Evolutionary conservation across 169 alveolate species (phyloP).

Genomic region (Plasmodium inui): DNA sequence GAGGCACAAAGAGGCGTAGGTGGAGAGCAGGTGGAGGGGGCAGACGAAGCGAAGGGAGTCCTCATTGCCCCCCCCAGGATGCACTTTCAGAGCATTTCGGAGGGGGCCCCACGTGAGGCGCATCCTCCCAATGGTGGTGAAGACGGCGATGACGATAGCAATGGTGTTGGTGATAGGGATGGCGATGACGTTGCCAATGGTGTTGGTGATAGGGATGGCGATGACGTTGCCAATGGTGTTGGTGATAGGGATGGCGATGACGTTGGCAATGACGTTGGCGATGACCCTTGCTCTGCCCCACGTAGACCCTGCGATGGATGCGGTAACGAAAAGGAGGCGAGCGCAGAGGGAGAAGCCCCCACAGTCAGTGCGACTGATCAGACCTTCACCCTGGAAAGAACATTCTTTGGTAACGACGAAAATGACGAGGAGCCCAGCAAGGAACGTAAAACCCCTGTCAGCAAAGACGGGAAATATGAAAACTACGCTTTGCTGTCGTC

Average conservation of each 20-base stretch:
- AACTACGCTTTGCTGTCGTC: neutral
- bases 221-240: neutral
- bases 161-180: neutral
- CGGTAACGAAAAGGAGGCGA: neutral
- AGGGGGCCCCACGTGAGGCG: neutral
- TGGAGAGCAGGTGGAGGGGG: neutral
- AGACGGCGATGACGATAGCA: neutral
- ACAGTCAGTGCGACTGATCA: neutral
- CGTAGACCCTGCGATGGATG: neutral
- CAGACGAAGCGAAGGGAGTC: neutral
- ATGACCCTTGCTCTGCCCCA: neutral
- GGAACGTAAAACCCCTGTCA: neutral
- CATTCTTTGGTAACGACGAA: conserved; percentile 27
- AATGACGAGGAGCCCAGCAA: neutral
- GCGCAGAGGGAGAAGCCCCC: neutral
- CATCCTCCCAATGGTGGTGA: neutral
- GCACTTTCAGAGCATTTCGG: conserved; percentile 43
- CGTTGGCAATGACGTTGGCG: neutral
- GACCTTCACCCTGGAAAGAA: conserved; percentile 33
- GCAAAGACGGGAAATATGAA: neutral
- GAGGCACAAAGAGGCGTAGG: neutral
- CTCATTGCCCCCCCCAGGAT: conserved; percentile 18
- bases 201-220: too few species aligned
- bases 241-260: neutral
- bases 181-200: too few species aligned